These are phyloP conservation scores for Podochytrium sp. DNA, from an alignment of 192 early-diverging fungal species.

Conservation along the genomic window DNA sequence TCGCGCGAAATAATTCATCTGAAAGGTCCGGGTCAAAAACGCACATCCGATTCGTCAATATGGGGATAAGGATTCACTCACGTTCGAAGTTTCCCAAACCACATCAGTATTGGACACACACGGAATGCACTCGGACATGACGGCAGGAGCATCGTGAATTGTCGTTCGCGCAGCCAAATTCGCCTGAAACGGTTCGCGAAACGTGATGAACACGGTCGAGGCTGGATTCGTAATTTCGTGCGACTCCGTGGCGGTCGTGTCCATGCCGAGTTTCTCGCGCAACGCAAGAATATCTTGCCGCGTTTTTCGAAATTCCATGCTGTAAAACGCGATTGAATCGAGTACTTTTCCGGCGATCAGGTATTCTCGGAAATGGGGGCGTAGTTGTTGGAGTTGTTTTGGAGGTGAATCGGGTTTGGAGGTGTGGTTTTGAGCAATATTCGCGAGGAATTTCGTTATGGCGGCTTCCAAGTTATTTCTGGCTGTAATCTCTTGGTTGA, in stretches of 20 bases:
- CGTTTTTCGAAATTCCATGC: neutral
- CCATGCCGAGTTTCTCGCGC: neutral
- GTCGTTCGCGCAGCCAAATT: constrained; percentile 80
- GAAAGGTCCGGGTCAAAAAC: too few relatives aligned
- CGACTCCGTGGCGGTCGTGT: constrained; percentile 46
- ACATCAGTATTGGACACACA: constrained; percentile 74
- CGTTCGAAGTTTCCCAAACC: constrained; percentile 80
- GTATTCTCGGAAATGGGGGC: neutral
- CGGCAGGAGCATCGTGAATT: constrained; percentile 62
- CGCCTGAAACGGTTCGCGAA: constrained; percentile 71
- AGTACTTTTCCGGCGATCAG: constrained; percentile 7
- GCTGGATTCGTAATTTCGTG: too few relatives aligned
- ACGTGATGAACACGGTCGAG: constrained; percentile 83
- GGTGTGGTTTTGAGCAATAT: neutral
- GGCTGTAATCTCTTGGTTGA: neutral
- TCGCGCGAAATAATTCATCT: constrained; percentile 53
- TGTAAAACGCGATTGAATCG: constrained; percentile 1
- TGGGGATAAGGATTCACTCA: too few relatives aligned
- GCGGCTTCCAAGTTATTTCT: neutral
- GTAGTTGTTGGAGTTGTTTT: neutral
- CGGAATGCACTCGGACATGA: constrained; percentile 65
- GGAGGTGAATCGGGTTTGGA: neutral
- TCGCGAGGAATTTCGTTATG: neutral
- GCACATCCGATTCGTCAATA: too few relatives aligned
- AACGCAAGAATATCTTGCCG: neutral